Base-by-base conservation (phyloP, 1,284 basidiomycete genomes). In the Heterobasidion annosum region DNA sequence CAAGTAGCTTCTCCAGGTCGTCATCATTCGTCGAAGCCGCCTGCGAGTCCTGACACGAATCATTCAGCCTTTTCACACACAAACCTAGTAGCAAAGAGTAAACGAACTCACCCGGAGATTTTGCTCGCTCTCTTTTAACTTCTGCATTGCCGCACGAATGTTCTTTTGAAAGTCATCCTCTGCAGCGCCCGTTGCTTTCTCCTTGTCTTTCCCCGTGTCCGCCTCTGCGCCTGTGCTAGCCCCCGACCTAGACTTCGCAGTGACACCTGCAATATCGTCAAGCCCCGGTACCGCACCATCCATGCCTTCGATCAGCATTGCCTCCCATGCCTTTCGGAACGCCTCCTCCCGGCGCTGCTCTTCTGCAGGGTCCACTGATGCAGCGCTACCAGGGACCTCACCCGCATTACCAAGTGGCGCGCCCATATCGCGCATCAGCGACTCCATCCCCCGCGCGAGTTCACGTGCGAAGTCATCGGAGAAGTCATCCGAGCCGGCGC, bases 361-460 rank as follows among this genome's bases (percentile, higher is more conserved):
- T 37, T 68, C 67, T 33, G 65, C 65, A 18, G 52, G 56, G 44
- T 60, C 67, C 52, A 68, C 67, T 52, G 65, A 63, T 7, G 62
- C 56, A 15, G 59, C 34, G 13, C 48, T 9, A 9, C 13, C 12
- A 8, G 50, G n/a, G 12, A 4, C 50, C 32, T 8, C 8, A 13
- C 50, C 34, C 35, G 59, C 63, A 50, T 35, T 61, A 12, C 60
- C 63, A n/a, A 63, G 63, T 16, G 70, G 71, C 5, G 68, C 69
- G 10, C 68, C 72, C 15, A 96, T 74, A 63, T 85, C 86, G 18
- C 77, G 76, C 75, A 97, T 82, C 48, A 97, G 76, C n/a, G 73
- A 74, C 65, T 93, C 90, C 93, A 98, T 96, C 34, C 83, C 88
- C 64, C 80, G 76, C 6, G 85, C 82, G 47, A 97, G 75, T 64